Conservation (phyloP, 2,329 filamentous ascomycete genomes). For the Phoma sp. region DNA sequence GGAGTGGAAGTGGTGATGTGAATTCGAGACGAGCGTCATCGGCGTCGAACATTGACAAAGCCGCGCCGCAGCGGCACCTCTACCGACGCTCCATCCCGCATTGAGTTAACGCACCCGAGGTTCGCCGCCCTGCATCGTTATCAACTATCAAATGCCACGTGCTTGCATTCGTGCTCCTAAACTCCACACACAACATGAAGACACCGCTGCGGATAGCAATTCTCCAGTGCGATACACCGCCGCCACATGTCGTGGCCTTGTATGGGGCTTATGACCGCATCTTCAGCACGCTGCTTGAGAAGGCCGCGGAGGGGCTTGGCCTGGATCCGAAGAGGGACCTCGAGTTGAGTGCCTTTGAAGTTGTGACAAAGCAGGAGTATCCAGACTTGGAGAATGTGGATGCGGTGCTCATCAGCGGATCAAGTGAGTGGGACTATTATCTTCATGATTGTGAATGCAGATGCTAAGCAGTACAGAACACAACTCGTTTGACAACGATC, state of each 20-base stretch:
- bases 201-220: conserved; percentile 76
- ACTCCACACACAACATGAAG: conserved; percentile 35
- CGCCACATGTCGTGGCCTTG: conserved; percentile 67
- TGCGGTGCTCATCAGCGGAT: conserved; percentile 81
- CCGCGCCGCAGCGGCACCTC: conserved; percentile 1
- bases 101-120: conserved; percentile 10
- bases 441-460: conserved; percentile 17
- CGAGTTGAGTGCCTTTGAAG: conserved; percentile 71
- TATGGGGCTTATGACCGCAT: conserved; percentile 76
- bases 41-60: background rate
- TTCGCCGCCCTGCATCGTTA: conserved; percentile 10
- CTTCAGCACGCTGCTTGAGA: conserved; percentile 60
- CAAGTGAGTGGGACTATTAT: conserved; percentile 52
- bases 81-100: conserved; percentile 6
- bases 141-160: conserved; percentile 6
- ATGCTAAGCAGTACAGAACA: conserved; percentile 58
- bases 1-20: background rate
- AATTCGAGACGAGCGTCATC: conserved; percentile 8
- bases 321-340: conserved; percentile 54
- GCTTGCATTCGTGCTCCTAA: background rate
- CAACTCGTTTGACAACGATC: conserved; percentile 75
- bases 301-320: conserved; percentile 59
- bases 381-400: conserved; percentile 78
- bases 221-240: conserved; percentile 84
- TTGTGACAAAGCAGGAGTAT: conserved; percentile 74